Conservation (phyloP, 192 early-diverging fungal species). For the Linnemannia schmuckeri region DNA sequence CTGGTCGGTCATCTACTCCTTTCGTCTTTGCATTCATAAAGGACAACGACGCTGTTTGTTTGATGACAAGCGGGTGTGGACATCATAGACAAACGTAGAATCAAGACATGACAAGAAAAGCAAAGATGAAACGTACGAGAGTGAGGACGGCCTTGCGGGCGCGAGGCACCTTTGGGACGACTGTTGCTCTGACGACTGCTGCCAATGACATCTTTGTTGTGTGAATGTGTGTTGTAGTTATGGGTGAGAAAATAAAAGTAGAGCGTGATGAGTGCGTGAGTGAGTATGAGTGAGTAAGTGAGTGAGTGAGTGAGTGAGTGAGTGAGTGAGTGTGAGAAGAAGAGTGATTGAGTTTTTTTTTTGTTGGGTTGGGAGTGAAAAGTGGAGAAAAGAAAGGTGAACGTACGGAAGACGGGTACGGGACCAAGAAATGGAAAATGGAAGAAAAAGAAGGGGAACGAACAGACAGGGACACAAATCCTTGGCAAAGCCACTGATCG, state of each 20-base stretch:
- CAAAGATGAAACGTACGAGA: slow-evolving; percentile 52
- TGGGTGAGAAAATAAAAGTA: not conserved
- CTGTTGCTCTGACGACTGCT: slow-evolving; percentile 41
- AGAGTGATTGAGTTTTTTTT: not conserved
- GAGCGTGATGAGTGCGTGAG: not conserved
- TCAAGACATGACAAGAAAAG: not conserved
- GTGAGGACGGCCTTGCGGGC: slow-evolving; percentile 62
- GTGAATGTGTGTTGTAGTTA: not conserved
- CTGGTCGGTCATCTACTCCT: not conserved
- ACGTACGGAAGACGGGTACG: not conserved
- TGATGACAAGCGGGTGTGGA: not conserved
- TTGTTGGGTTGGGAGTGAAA: not conserved
- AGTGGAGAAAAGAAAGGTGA: not conserved
- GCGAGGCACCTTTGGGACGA: slow-evolving; percentile 43
- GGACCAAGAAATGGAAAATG: not conserved
- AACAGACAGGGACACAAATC: not conserved
- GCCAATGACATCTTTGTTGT: slow-evolving; percentile 46
- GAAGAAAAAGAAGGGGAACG: not conserved
- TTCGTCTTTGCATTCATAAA: not conserved
- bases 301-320: not conserved
- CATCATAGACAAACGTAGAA: not conserved
- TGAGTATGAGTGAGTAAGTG: not conserved
- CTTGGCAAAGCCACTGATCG: too few relatives aligned
- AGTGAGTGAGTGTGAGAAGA: not conserved
- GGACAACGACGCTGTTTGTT: not conserved